Base-by-base conservation (phyloP, 805 yeast species). In the Zygosaccharomyces kombuchaensis region DNA sequence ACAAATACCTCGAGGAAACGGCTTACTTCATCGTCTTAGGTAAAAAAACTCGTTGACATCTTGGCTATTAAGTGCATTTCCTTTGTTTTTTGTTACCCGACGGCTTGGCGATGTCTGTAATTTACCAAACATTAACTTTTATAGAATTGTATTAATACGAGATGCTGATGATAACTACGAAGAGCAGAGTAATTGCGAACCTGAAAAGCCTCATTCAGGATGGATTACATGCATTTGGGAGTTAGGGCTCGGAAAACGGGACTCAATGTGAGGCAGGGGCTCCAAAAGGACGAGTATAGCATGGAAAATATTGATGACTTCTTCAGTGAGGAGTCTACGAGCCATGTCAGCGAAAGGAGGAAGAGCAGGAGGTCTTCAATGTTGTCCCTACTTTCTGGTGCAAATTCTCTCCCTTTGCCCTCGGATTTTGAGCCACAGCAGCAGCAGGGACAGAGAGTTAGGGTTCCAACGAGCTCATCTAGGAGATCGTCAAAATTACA, bases 261-360 rank as follows among this genome's bases (percentile, higher is more conserved):
- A 6, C 63, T 81, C 13, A 65, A 65, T 43, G 77, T 77, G 7
- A 73, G 68, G 36, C 65, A 65, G 19, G 69, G 72, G 47, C 65
- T 82, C 26, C 67, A 68, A 35, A 73, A 75, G 53, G 85, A 82
- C 59, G 72, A 73, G 40, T 74, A 79, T 54, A 78, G 82, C 22
- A 75, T 83, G 77, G 90, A 84, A 55, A 84, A 80, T 54, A 59
- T 84, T 12, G 82, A 80, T 52, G 88, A 82, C 45, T 84, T 82
- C 60, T 84, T 82, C 44, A 72, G 71, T 37, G 84, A 80, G 39
- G 80, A 76, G 16, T 54, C 55, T 10, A 38, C 47, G 10, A 50
- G 51, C 31, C 45, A 50, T 25, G 43, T 44, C 44, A 36, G 57
- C 37, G 41, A 38, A 6, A 39, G 55, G 40, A 36, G 52, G 39